Base-by-base conservation (phyloP, 2,329 filamentous ascomycete genomes). In the Graphilbum sp. region DNA sequence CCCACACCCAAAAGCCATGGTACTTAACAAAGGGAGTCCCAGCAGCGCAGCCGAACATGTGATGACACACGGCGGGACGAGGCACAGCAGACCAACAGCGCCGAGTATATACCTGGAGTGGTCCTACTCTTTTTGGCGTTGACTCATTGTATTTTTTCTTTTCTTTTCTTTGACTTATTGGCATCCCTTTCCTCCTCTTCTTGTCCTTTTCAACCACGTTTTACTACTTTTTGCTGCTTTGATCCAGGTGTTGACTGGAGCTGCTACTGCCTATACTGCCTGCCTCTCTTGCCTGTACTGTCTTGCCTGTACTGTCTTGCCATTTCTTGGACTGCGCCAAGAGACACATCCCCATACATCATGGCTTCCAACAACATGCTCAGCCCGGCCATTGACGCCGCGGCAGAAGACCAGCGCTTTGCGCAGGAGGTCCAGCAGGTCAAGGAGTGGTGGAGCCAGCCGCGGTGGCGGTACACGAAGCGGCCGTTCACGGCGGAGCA, bases 401-500 rank as follows among this genome's bases (percentile, higher is more conserved):
- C 65, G 41, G 49, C 54, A 39, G 74, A 79, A 53, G 73, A 78
- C 43, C 63, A 80, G 51, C 63, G 77, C 52, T 94, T 80, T 62
- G 68, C 75, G 52, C 70, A 79, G 48, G 90, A 98, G 57, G 85
- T 96, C 43, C 75, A 79, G 51, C 75, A 80, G 48, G 79, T 96
- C 49, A 84, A 95, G 72, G 64, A 80, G 59, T 98, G 90, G 90
- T 98, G 90, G 90, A 70, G 67, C 38, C 83, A 92, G 51, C 74
- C 85, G 41, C 73, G 90, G 68, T 98, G 90, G 90, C 73, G 83
- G 56, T 75, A 84, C 61, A 98, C 90, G 50, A 87, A 82, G 64
- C 73, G 90, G 41, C 79, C 90, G 19, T 98, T 90, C 58, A 94
- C 87, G 4, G 86, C 90, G 24, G 90, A 96, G 68, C 83, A 93